phyloP scores from a whole-genome alignment of 1,139 yeast genomes.

The Nakaseomyces uthaithaninus region DNA sequence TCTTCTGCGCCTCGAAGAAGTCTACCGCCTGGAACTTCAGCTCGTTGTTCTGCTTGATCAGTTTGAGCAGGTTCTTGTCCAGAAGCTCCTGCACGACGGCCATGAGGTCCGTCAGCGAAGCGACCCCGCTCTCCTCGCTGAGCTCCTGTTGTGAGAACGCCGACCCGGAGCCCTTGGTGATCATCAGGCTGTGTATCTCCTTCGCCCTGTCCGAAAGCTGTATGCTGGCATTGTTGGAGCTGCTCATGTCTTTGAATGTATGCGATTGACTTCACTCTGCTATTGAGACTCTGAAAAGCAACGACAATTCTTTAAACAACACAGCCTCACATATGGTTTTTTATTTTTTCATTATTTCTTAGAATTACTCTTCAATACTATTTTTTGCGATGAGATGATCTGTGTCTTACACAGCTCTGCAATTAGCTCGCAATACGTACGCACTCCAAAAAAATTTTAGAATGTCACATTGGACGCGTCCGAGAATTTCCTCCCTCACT shows the following conservation, averaged over 20 bases:
- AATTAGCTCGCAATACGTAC: no score
- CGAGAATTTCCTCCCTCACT: not conserved
- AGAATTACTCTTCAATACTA: no score
- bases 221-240: slow-evolving; percentile 7
- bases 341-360: not conserved
- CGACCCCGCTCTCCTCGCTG: slow-evolving; percentile 36
- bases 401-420: no score
- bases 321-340: not conserved
- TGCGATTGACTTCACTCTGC: not conserved
- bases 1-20: slow-evolving; percentile 57
- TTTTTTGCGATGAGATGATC: not conserved
- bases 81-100: slow-evolving; percentile 57
- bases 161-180: slow-evolving; percentile 39
- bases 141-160: slow-evolving; percentile 56
- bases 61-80: slow-evolving; percentile 57
- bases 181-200: slow-evolving; percentile 53
- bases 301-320: no score
- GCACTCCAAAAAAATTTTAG: not conserved
- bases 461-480: not conserved
- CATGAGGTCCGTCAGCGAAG: slow-evolving; percentile 43
- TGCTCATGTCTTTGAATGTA: slow-evolving; percentile 6
- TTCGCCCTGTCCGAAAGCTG: slow-evolving; percentile 44
- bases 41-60: slow-evolving; percentile 56
- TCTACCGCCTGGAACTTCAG: slow-evolving; percentile 68
- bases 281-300: no score